Percentiles rank a stretch among this genome's conserved stretches.
phyloP scores from a whole-genome alignment of 257 asterid species.

The Handroanthus guayacan region DNA sequence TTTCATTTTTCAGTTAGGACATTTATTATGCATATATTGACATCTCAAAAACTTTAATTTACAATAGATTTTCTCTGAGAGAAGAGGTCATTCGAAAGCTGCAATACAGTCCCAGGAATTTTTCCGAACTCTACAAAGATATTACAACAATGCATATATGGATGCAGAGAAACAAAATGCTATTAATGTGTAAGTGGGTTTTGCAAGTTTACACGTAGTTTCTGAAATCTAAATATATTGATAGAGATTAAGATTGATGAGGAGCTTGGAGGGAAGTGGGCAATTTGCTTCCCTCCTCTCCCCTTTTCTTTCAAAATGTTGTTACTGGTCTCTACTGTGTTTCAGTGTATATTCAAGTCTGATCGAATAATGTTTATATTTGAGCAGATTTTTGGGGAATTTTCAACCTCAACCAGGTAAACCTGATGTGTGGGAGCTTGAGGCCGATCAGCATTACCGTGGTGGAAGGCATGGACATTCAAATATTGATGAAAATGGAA shows the following conservation, averaged over 20 bases:
- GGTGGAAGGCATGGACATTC: constrained; percentile 48
- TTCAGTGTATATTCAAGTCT: not conserved
- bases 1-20: not conserved
- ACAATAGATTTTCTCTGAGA: constrained; percentile 66
- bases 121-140: constrained; percentile 77
- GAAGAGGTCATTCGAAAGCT: constrained; percentile 87
- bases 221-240: not conserved
- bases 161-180: constrained; percentile 80
- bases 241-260: constrained; percentile 21
- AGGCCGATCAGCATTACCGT: constrained; percentile 53
- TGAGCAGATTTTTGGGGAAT: constrained; percentile 80
- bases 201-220: not conserved
- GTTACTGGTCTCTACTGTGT: not conserved
- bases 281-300: not conserved
- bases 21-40: not conserved
- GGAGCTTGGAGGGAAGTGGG: constrained; percentile 15
- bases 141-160: constrained; percentile 78
- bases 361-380: constrained; percentile 16
- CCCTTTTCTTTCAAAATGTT: constrained; percentile 13
- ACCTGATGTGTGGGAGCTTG: constrained; percentile 75
- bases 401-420: constrained; percentile 73
- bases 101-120: constrained; percentile 80
- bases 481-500: constrained; percentile 49
- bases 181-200: constrained; percentile 67
- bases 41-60: not conserved